Conservation (phyloP, 2,329 filamentous ascomycete species). For the Drechslerella coelobrocha region DNA sequence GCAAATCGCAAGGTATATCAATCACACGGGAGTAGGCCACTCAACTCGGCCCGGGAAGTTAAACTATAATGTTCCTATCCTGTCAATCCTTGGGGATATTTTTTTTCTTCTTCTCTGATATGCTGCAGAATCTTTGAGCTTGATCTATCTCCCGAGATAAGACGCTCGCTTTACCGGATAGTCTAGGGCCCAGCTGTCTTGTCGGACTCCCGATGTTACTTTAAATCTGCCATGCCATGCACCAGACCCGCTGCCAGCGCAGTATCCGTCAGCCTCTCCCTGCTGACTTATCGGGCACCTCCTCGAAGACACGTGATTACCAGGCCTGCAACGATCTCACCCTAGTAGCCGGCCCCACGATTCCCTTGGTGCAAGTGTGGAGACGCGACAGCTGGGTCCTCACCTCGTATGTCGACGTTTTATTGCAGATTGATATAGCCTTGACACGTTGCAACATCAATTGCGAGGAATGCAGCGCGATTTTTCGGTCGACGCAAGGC, state of each 20-base stretch:
- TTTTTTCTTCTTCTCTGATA: not conserved
- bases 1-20: constrained; percentile 29
- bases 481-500: not conserved
- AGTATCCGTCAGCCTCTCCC: not conserved
- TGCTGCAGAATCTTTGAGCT: not conserved
- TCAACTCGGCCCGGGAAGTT: constrained; percentile 28
- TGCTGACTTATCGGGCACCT: not conserved
- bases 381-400: constrained; percentile 1
- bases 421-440: constrained; percentile 4
- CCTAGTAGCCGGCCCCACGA: constrained; percentile 1
- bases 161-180: not conserved
- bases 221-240: not conserved
- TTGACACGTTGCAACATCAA: constrained; percentile 5
- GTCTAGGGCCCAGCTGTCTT: not conserved
- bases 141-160: constrained; percentile 2
- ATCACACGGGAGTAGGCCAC: constrained; percentile 6
- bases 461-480: constrained; percentile 1
- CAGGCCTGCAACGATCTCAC: not conserved
- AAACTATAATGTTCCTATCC: constrained; percentile 29
- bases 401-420: not conserved
- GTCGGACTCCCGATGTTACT: not conserved
- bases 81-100: constrained; percentile 19
- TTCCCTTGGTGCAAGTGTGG: not conserved
- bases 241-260: not conserved
- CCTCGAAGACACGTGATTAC: not conserved